A percentile compares a stretch with the other conserved stretches of the same genome.
Evolutionary conservation across 1,284 basidiomycete species (phyloP).

Genomic region (Thecaphora frezii): DNA sequence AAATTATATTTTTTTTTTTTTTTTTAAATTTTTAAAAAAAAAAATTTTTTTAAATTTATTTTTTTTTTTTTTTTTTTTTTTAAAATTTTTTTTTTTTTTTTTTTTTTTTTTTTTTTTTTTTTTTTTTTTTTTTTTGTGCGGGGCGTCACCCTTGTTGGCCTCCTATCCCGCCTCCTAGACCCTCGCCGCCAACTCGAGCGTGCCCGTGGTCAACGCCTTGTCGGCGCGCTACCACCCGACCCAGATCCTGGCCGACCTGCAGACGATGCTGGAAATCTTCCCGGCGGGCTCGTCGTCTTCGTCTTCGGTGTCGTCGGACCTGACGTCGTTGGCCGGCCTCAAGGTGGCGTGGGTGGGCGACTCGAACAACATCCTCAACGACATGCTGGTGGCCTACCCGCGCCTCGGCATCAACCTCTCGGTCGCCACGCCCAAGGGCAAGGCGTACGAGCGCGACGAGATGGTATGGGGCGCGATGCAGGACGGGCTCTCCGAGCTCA

Average conservation of each 20-base stretch:
- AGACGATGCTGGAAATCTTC: conserved; percentile 77
- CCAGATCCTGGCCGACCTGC: conserved; percentile 87
- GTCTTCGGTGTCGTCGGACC: conserved; percentile 63
- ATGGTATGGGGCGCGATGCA: conserved; percentile 67
- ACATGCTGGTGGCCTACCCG: conserved; percentile 93
- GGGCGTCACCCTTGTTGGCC: too few relatives aligned
- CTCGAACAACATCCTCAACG: conserved; percentile 92
- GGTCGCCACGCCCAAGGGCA: conserved; percentile 75
- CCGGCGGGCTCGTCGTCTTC: conserved; percentile 62
- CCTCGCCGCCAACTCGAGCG: conserved; percentile 81
- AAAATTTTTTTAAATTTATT: too few relatives aligned
- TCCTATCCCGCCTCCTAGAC: conserved; percentile 64
- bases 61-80: too few relatives aligned
- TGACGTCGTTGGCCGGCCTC: conserved; percentile 55
- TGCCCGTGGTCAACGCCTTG: conserved; percentile 93
- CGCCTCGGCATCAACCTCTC: conserved; percentile 84
- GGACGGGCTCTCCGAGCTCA: conserved; percentile 51
- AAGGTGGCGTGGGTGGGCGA: conserved; percentile 83
- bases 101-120: too few relatives aligned
- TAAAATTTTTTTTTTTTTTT: too few relatives aligned
- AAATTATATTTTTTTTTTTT: too few relatives aligned
- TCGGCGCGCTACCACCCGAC: conserved; percentile 95
- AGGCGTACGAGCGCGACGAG: conserved; percentile 72
- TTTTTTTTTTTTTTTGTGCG: too few relatives aligned
- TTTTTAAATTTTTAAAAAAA: too few relatives aligned